Percentiles rank a stretch among this genome's conserved stretches.
Evolutionary conservation across 305 asterid species (phyloP).

Genomic region (Coffea humblotiana): DNA sequence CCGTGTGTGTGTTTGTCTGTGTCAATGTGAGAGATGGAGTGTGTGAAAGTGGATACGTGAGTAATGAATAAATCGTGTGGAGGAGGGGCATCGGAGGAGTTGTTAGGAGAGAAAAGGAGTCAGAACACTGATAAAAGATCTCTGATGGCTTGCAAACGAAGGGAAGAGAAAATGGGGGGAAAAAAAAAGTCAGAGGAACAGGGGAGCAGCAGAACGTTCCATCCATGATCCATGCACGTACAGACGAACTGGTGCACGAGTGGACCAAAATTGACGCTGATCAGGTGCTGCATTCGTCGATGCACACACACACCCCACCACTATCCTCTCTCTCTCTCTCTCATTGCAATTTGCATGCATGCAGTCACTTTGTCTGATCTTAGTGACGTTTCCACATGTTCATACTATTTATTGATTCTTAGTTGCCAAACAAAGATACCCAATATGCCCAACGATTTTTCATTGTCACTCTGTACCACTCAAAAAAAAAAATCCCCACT

Average conservation of each 20-base stretch:
- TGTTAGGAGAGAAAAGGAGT: neutral
- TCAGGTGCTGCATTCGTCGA: conserved; percentile 33
- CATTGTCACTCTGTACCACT: neutral
- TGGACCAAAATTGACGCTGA: conserved; percentile 34
- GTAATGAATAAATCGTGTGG: neutral
- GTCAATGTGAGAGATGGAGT: neutral
- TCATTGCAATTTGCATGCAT: conserved; percentile 11
- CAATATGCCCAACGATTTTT: neutral
- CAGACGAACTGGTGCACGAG: conserved; percentile 7
- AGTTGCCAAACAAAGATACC: neutral
- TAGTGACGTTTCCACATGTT: conserved; percentile 9
- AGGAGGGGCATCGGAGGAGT: neutral
- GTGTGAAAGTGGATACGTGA: neutral
- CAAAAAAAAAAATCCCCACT: neutral
- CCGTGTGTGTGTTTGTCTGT: neutral
- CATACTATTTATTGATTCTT: neutral
- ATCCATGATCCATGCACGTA: conserved; percentile 28
- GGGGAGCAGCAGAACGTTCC: conserved; percentile 18
- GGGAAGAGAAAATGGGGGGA: conserved; percentile 5
- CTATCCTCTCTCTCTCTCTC: conserved; percentile 4
- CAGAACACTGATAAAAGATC: conserved; percentile 10
- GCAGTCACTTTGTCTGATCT: conserved; percentile 9
- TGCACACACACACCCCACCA: conserved; percentile 6
- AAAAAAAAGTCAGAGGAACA: neutral
- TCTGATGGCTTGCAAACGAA: conserved; percentile 30